A percentile compares a stretch with the other conserved stretches of the same genome.
These are phyloP conservation scores for Candida khao-thaluensis DNA, from an alignment of 805 yeast genomes.

Conservation along the genomic window DNA sequence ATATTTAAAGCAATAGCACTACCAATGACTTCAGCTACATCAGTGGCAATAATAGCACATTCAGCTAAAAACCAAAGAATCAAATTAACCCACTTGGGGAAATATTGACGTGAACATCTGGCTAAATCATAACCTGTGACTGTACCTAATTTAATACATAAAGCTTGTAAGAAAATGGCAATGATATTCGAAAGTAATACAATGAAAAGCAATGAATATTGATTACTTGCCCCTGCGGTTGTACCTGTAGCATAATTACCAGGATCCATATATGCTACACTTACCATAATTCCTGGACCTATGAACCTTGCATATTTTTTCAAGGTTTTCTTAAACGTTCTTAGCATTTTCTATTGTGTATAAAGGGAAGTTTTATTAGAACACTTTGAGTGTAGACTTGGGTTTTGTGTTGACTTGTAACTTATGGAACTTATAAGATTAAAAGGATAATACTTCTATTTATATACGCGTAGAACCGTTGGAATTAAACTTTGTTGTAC, in stretches of 20 bases:
- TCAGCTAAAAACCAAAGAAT: slow-evolving; percentile 45
- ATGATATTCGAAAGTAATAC: slow-evolving; percentile 43
- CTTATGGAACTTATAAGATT: no score
- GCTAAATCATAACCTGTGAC: slow-evolving; percentile 51
- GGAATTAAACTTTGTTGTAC: no score
- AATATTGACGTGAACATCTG: slow-evolving; percentile 39
- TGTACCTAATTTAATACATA: slow-evolving; percentile 48
- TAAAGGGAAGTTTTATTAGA: no score
- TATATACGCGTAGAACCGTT: no score
- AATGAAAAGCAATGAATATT: slow-evolving; percentile 42
- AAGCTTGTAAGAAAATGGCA: slow-evolving; percentile 46
- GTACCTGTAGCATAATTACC: slow-evolving; percentile 52
- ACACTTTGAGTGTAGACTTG: no score
- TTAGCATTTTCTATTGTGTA: no score
- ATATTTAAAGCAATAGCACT: slow-evolving; percentile 51
- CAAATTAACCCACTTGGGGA: slow-evolving; percentile 41
- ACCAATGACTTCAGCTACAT: slow-evolving; percentile 54
- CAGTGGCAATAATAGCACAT: slow-evolving; percentile 50
- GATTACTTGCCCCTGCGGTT: slow-evolving; percentile 47
- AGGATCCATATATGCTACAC: slow-evolving; percentile 54
- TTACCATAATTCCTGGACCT: slow-evolving; percentile 50
- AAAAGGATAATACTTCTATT: no score
- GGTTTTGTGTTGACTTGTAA: no score
- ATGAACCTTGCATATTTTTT: slow-evolving; percentile 39
- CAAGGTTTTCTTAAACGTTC: background rate